Conservation (phyloP, 2,329 filamentous ascomycete genomes). For the Neophaeococcomyces aloes region DNA sequence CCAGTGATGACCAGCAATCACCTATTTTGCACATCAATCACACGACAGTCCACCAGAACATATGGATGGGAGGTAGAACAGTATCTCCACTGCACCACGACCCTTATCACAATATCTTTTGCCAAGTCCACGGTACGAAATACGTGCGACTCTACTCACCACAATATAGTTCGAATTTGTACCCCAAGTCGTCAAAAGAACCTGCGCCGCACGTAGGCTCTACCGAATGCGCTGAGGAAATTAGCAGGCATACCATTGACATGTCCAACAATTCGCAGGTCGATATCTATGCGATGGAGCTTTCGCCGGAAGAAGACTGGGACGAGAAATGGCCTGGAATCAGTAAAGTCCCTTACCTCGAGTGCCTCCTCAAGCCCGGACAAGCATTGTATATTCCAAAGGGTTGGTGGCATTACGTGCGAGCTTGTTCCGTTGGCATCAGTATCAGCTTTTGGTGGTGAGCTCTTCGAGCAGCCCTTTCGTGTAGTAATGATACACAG, state of each 20-base stretch:
- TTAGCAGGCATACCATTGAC: constrained; percentile 56
- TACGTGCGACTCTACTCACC: too few relatives aligned
- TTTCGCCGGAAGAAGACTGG: constrained; percentile 35
- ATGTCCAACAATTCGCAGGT: constrained; percentile 84
- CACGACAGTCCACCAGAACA: constrained; percentile 86
- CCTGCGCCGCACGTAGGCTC: not conserved
- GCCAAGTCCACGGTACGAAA: too few relatives aligned
- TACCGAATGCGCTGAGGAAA: constrained; percentile 33
- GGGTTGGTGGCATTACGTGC: constrained; percentile 98
- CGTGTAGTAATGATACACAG: too few relatives aligned
- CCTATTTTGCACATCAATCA: constrained; percentile 86
- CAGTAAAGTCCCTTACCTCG: constrained; percentile 53
- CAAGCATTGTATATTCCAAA: constrained; percentile 82
- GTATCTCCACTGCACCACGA: constrained; percentile 52
- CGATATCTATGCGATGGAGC: constrained; percentile 62
- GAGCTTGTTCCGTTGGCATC: constrained; percentile 74
- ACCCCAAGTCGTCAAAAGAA: constrained; percentile 7
- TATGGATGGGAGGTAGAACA: constrained; percentile 84
- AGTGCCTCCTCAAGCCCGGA: constrained; percentile 66
- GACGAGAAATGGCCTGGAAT: constrained; percentile 47
- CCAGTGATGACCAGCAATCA: too few relatives aligned
- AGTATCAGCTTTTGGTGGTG: constrained; percentile 97
- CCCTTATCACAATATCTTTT: too few relatives aligned
- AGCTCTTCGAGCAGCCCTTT: too few relatives aligned
- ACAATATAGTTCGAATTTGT: not conserved